phyloP scores from a whole-genome alignment of 495 filamentous ascomycete species.

The Lepidopterella palustris region DNA sequence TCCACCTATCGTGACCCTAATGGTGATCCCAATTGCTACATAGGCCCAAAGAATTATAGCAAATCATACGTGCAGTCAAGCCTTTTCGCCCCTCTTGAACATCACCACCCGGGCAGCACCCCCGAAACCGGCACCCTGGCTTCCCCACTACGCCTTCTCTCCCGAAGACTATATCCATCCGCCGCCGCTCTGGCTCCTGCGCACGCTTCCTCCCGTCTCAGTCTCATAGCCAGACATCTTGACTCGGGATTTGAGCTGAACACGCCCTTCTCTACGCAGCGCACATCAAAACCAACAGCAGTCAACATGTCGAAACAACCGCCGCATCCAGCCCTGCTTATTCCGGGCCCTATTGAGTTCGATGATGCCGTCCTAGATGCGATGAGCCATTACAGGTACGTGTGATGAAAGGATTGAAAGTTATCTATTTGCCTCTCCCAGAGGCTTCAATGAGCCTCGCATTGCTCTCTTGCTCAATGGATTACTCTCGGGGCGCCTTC shows the following conservation, averaged over 20 bases:
- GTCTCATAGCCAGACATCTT: conserved; percentile 77
- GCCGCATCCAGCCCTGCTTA: conserved; percentile 75
- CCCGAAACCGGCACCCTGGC: conserved; percentile 24
- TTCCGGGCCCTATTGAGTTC: conserved; percentile 96
- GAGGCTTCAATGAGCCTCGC: too few species aligned
- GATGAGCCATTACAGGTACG: conserved; percentile 90
- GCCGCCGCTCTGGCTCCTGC: conserved; percentile 47
- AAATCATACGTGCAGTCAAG: background rate
- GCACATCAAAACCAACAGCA: conserved; percentile 19
- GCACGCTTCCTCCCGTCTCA: conserved; percentile 59
- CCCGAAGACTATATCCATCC: conserved; percentile 17
- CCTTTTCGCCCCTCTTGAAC: background rate
- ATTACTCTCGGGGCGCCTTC: too few species aligned
- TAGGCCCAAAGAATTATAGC: too few species aligned
- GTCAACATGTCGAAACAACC: conserved; percentile 72
- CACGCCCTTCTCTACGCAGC: conserved; percentile 62
- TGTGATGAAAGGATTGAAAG: too few species aligned
- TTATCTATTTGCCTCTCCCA: too few species aligned
- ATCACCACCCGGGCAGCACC: too few species aligned
- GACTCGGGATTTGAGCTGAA: conserved; percentile 56
- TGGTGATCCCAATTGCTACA: background rate
- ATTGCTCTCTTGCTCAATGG: too few species aligned
- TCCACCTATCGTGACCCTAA: background rate
- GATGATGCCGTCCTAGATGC: conserved; percentile 93
- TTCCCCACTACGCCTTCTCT: conserved; percentile 19